Percentiles rank a stretch among this genome's conserved stretches.
phyloP scores from a whole-genome alignment of 192 early-diverging fungal species.

The Allomyces javanicus region DNA sequence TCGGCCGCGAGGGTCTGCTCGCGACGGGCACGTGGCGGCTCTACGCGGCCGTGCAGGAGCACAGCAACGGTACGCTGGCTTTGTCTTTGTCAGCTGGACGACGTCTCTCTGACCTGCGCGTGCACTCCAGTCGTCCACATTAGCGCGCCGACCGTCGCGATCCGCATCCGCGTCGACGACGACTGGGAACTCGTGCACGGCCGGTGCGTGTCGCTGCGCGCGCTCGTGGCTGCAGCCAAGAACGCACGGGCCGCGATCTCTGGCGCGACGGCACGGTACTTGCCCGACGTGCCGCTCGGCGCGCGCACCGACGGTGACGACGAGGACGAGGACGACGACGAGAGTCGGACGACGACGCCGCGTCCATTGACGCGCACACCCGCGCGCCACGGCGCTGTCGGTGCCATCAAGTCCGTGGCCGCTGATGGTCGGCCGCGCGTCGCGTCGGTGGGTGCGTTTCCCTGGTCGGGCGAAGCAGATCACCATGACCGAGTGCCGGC shows the following conservation, averaged over 20 bases:
- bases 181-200: not conserved
- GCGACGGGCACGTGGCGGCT: not conserved
- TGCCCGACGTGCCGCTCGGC: not conserved
- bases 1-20: not conserved
- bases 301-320: not conserved
- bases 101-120: too few species aligned
- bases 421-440: too few species aligned
- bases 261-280: not conserved
- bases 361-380: not conserved
- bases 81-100: too few species aligned
- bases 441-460: too few species aligned
- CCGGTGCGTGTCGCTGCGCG: not conserved
- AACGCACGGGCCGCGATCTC: too few species aligned
- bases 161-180: not conserved
- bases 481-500: too few species aligned
- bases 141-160: not conserved
- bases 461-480: too few species aligned
- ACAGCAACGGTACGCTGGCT: not conserved
- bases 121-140: too few species aligned
- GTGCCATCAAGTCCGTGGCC: too few species aligned
- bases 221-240: not conserved
- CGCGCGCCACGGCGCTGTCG: too few species aligned
- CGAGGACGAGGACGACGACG: not conserved
- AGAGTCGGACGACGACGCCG: not conserved
- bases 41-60: not conserved